These are phyloP conservation scores for Lantana camara DNA, from an alignment of 257 asterid genomes.

Conservation along the genomic window DNA sequence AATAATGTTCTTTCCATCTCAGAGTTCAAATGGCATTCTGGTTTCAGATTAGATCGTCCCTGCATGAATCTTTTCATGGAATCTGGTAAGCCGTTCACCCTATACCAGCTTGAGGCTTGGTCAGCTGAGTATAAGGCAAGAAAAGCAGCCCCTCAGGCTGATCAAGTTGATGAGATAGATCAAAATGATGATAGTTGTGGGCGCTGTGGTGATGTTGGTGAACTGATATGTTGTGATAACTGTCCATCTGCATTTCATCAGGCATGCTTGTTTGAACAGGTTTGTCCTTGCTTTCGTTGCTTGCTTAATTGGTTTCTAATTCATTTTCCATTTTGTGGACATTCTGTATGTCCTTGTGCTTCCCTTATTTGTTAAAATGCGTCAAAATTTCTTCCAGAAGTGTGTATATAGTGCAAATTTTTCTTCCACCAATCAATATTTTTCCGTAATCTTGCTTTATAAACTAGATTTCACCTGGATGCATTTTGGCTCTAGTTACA, in stretches of 20 bases:
- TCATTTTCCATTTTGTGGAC: constrained; percentile 4
- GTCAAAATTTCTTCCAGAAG: neutral
- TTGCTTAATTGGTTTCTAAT: constrained; percentile 4
- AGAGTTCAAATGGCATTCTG: constrained; percentile 78
- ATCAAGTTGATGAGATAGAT: constrained; percentile 65
- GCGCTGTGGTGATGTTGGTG: constrained; percentile 96
- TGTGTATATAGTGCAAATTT: neutral
- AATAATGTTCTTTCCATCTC: constrained; percentile 60
- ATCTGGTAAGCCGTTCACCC: constrained; percentile 77
- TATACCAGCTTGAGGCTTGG: constrained; percentile 98
- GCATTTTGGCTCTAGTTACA: constrained; percentile 20
- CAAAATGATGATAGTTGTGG: constrained; percentile 99
- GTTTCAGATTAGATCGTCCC: constrained; percentile 55
- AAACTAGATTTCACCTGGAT: constrained; percentile 11
- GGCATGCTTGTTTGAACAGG: constrained; percentile 89
- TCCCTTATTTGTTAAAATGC: neutral
- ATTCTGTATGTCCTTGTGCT: neutral
- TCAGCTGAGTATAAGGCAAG: constrained; percentile 82
- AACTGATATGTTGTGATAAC: constrained; percentile 91
- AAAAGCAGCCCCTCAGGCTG: constrained; percentile 53
- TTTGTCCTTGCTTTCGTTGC: constrained; percentile 38
- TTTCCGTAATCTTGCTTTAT: neutral
- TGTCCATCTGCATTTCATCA: constrained; percentile 99
- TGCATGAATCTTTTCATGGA: constrained; percentile 80
- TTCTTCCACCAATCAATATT: neutral